These are phyloP conservation scores for Colletotrichum acutatum DNA, from an alignment of 2,329 filamentous ascomycete genomes.

Conservation along the genomic window DNA sequence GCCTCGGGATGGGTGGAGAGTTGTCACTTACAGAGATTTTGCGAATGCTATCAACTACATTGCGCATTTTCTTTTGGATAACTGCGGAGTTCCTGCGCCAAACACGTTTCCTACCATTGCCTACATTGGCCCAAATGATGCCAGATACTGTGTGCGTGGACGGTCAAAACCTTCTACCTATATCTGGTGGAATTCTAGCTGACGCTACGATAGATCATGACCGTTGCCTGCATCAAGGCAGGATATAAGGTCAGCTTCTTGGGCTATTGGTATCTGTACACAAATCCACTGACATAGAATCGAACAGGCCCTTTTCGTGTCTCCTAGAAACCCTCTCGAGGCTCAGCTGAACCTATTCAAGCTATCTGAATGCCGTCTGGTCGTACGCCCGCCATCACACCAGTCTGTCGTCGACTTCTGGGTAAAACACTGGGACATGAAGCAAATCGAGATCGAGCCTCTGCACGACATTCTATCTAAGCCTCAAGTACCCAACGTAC, in stretches of 20 bases:
- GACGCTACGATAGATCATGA: conserved; percentile 37
- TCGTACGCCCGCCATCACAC: conserved; percentile 47
- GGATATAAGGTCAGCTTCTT: conserved; percentile 41
- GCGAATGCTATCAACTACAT: conserved; percentile 53
- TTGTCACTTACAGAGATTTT: conserved; percentile 48
- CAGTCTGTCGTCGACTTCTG: conserved; percentile 47
- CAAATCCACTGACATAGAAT: background rate
- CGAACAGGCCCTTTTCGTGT: conserved; percentile 54
- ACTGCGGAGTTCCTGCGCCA: conserved; percentile 41
- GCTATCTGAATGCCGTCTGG: conserved; percentile 52
- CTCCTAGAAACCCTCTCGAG: conserved; percentile 56
- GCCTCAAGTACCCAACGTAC: conserved; percentile 45
- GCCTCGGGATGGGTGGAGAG: conserved; percentile 52
- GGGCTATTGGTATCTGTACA: conserved; percentile 47
- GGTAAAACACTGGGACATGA: conserved; percentile 52
- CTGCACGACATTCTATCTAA: conserved; percentile 49
- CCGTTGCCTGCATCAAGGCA: conserved; percentile 51
- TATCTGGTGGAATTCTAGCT: background rate
- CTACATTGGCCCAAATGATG: conserved; percentile 57
- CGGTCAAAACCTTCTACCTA: background rate
- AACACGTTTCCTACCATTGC: conserved; percentile 51
- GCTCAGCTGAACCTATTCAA: conserved; percentile 58
- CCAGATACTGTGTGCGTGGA: conserved; percentile 45
- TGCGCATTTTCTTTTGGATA: conserved; percentile 46
- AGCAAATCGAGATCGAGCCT: conserved; percentile 45